Conservation (phyloP, 176 grass and related monocot genomes). For the Otatea glauca region DNA sequence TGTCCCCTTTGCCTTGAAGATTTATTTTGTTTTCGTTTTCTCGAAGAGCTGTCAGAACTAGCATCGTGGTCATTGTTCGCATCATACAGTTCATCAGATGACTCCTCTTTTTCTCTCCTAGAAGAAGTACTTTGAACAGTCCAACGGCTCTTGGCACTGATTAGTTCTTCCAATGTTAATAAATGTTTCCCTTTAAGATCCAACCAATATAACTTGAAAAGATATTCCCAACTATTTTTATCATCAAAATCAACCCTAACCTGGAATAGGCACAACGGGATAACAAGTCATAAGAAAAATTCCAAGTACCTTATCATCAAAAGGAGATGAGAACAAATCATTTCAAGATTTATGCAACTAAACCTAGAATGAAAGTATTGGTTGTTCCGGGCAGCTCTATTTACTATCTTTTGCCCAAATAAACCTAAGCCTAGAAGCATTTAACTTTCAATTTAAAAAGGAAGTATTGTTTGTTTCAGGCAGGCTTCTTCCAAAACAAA, state of each 20-base stretch:
- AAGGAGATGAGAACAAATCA: slow-evolving; percentile 7
- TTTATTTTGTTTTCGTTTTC: slow-evolving; percentile 48
- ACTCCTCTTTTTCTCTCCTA: slow-evolving; percentile 67
- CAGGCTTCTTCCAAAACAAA: slow-evolving; percentile 1
- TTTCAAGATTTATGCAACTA: slow-evolving; percentile 24
- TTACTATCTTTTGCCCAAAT: slow-evolving; percentile 6
- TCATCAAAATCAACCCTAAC: slow-evolving; percentile 93
- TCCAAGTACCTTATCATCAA: slow-evolving; percentile 14
- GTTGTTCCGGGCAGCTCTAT: background rate
- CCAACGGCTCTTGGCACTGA: slow-evolving; percentile 69
- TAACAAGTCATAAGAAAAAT: slow-evolving; percentile 26
- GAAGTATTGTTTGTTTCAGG: slow-evolving; percentile 4
- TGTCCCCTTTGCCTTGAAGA: slow-evolving; percentile 63
- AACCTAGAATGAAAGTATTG: slow-evolving; percentile 25
- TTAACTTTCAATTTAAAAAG: slow-evolving; percentile 1
- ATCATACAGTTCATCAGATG: slow-evolving; percentile 85
- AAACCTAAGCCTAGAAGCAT: background rate
- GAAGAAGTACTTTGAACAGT: slow-evolving; percentile 52
- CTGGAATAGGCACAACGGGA: slow-evolving; percentile 41
- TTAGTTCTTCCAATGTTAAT: slow-evolving; percentile 81
- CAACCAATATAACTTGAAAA: slow-evolving; percentile 99
- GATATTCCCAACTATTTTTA: slow-evolving; percentile 96
- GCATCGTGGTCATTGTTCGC: slow-evolving; percentile 67
- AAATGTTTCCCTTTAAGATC: slow-evolving; percentile 75
- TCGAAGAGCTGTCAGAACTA: slow-evolving; percentile 68